Conservation (phyloP, 345 rosid species). For the Eucalyptus sp. region DNA sequence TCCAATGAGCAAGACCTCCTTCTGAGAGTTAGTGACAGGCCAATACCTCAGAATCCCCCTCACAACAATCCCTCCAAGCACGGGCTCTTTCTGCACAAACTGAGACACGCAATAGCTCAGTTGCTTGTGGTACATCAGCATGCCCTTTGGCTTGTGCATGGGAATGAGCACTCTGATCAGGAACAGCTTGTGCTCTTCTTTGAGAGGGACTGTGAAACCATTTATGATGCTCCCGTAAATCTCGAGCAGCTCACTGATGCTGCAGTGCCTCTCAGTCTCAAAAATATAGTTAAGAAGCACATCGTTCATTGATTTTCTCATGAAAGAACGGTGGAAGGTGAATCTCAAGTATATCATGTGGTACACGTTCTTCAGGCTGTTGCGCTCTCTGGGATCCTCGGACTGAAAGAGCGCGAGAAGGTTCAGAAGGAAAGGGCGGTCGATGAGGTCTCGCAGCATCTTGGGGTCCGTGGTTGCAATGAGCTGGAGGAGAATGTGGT, state of each 20-base stretch:
- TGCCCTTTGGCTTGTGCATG: slow-evolving; percentile 39
- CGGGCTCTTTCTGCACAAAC: slow-evolving; percentile 58
- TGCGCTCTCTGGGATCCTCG: slow-evolving; percentile 50
- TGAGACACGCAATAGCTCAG: slow-evolving; percentile 39
- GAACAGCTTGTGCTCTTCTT: slow-evolving; percentile 59
- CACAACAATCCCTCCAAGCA: slow-evolving; percentile 30
- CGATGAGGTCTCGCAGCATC: slow-evolving; percentile 18
- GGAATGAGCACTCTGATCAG: slow-evolving; percentile 51
- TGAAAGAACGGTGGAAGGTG: slow-evolving; percentile 35
- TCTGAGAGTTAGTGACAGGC: slow-evolving; percentile 51
- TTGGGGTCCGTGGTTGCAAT: slow-evolving; percentile 22
- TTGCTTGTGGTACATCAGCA: slow-evolving; percentile 35
- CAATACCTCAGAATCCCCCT: slow-evolving; percentile 48
- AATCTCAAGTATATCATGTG: slow-evolving; percentile 39
- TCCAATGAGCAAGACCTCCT: slow-evolving; percentile 37
- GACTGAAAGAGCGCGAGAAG: slow-evolving; percentile 44
- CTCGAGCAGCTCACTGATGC: slow-evolving; percentile 46
- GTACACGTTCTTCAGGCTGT: slow-evolving; percentile 40
- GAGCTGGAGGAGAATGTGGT: slow-evolving; percentile 31
- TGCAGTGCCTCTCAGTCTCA: slow-evolving; percentile 38
- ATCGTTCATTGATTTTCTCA: slow-evolving; percentile 53
- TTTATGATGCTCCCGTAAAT: slow-evolving; percentile 61
- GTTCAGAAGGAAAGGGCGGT: slow-evolving; percentile 21
- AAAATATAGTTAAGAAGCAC: slow-evolving; percentile 30
- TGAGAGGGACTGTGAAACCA: slow-evolving; percentile 49